Base-by-base conservation (phyloP, 345 rosid species). In the Eucalyptus regnans region DNA sequence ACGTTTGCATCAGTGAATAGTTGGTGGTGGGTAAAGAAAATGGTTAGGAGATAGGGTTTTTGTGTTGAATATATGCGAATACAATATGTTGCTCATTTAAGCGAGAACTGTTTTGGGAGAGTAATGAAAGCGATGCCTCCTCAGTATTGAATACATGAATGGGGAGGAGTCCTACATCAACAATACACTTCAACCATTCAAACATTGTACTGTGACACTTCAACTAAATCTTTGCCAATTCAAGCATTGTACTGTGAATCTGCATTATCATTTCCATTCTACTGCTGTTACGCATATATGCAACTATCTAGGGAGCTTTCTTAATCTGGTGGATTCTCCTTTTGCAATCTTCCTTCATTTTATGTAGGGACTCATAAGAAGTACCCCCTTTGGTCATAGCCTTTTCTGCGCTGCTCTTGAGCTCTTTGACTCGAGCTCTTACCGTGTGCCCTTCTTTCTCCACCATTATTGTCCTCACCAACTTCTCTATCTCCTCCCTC, bases 401-500 rank as follows among this genome's bases (percentile, higher is more conserved):
- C 48, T 89, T 90, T 37, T 88, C 89, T 25, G 90, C 94, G 41
- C 91, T 90, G 16, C 58, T 31, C 87, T 91, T 90, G 8, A 93
- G 71, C 49, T 89, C 81, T 89, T 91, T 92, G 29, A 89, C 97
- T 68, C 89, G 92, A 7, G 17, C 89, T 90, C 95, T 95, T 64
- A 93, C 92, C 50, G 33, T 86, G 31, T 76, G 31, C 31, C 95
- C 95, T 86, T 90, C 94, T 41, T 94, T 91, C 6, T 90, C 95
- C 31, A 27, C 93, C 96, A 95, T 92, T 51, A 95, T 62, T 87
- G 54, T 90, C 87, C 91, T 92, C 62, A 93, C 94, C 90, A 90
- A 25, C 68, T 48, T 86, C 87, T 89, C 89, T 48, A 95, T 93
- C 92, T 93, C 95, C 88, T 92, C 92, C 81, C 94, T 93, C 22